phyloP scores from a whole-genome alignment of 139 green algal species.

The Chlorella sp. region DNA sequence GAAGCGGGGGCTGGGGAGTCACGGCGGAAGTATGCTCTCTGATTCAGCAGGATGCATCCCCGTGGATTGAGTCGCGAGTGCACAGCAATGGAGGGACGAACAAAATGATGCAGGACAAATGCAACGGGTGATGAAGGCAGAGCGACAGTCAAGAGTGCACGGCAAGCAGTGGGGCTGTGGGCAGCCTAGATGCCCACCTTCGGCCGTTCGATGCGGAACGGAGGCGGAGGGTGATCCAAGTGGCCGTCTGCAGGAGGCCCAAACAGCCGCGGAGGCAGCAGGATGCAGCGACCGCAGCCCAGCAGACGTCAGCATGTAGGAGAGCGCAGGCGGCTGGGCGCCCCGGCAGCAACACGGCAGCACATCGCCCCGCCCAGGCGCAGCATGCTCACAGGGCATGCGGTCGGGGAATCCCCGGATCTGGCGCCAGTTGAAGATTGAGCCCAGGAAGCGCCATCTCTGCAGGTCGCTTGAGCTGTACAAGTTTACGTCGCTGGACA shows the following conservation, averaged over 20 bases:
- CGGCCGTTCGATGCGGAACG: slow-evolving; percentile 30
- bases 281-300: background rate
- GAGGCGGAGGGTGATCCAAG: background rate
- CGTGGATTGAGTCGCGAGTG: too few relatives aligned
- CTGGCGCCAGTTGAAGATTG: slow-evolving; percentile 3
- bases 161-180: too few relatives aligned
- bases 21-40: background rate
- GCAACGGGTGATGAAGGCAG: background rate
- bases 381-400: background rate
- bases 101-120: too few relatives aligned
- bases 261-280: background rate
- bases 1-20: background rate
- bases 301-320: background rate
- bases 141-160: background rate
- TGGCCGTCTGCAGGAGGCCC: background rate
- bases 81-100: too few relatives aligned
- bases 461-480: background rate
- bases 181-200: slow-evolving; percentile 17
- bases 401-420: slow-evolving; percentile 19
- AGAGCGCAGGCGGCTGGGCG: background rate
- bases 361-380: background rate
- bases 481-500: slow-evolving; percentile 13
- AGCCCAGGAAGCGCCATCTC: background rate
- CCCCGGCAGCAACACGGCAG: background rate
- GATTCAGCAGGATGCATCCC: too few relatives aligned